Conservation (phyloP, 1,139 yeast species). For the Pichia terricola region DNA sequence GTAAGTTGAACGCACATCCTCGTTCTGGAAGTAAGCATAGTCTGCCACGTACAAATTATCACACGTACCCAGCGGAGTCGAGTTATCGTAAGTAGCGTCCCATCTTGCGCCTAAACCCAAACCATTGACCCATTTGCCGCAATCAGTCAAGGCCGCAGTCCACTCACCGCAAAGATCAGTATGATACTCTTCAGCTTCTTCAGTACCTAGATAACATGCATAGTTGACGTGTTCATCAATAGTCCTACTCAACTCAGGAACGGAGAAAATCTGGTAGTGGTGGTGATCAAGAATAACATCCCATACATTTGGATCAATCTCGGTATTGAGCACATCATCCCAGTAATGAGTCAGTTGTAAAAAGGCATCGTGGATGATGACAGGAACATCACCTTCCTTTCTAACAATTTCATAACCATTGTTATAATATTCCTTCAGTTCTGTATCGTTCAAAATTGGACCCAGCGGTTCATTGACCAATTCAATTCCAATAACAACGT, state of each 20-base stretch:
- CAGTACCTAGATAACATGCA: constrained; percentile 23
- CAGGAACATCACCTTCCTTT: constrained; percentile 28
- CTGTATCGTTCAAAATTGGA: constrained; percentile 30
- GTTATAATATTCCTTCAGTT: constrained; percentile 34
- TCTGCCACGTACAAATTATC: constrained; percentile 22
- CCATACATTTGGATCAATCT: constrained; percentile 20
- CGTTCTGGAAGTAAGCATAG: constrained; percentile 25
- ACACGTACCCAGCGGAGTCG: constrained; percentile 31
- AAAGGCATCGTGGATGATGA: constrained; percentile 49
- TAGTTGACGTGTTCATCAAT: constrained; percentile 30
- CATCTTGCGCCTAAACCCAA: constrained; percentile 50
- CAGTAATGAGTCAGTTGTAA: constrained; percentile 42
- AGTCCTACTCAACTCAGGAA: constrained; percentile 30
- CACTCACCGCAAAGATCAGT: constrained; percentile 59
- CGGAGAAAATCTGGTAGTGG: constrained; percentile 51
- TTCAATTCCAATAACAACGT: constrained; percentile 51
- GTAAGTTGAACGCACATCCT: constrained; percentile 27
- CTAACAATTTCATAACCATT: constrained; percentile 33
- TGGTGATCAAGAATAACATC: constrained; percentile 53
- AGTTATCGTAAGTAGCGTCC: constrained; percentile 39
- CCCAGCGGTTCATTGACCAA: constrained; percentile 60
- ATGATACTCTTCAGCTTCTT: constrained; percentile 28
- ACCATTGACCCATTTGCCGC: constrained; percentile 59
- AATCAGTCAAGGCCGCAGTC: constrained; percentile 82
- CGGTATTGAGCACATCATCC: constrained; percentile 35